Evolutionary conservation across 129 eudicot species (phyloP).

Genomic region (Chrysanthemum makinoi): DNA sequence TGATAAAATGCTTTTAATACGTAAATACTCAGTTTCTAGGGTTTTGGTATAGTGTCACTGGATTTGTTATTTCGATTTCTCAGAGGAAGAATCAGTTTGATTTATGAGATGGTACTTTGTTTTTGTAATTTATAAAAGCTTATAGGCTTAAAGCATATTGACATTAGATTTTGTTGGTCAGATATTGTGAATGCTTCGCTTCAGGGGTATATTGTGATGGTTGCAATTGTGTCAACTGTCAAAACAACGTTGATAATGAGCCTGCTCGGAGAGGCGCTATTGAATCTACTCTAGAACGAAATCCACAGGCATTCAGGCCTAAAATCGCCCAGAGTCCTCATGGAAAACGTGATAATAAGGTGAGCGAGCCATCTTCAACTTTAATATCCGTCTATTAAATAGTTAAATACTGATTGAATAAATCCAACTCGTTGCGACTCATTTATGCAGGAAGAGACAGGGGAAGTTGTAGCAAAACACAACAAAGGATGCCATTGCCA

Average conservation of each 20-base stretch:
- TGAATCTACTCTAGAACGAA: slow-evolving; percentile 66
- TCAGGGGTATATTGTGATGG: slow-evolving; percentile 87
- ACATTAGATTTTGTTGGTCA: slow-evolving; percentile 26
- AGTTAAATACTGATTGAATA: neutral
- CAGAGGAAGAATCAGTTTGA: too few relatives aligned
- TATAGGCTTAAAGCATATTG: too few relatives aligned
- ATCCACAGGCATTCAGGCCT: slow-evolving; percentile 79
- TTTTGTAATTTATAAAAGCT: neutral
- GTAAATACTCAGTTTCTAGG: too few relatives aligned
- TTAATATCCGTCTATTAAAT: too few relatives aligned
- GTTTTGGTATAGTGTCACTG: too few relatives aligned
- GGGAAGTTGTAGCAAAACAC: slow-evolving; percentile 52
- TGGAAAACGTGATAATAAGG: slow-evolving; percentile 53
- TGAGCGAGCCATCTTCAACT: slow-evolving; percentile 27
- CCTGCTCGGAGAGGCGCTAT: slow-evolving; percentile 67
- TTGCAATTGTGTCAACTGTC: slow-evolving; percentile 78
- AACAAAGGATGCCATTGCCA: slow-evolving; percentile 92
- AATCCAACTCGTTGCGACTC: neutral
- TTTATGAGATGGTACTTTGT: too few relatives aligned
- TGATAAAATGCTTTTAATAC: too few relatives aligned
- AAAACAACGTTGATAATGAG: slow-evolving; percentile 68
- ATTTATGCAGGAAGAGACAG: slow-evolving; percentile 48
- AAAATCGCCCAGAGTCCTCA: slow-evolving; percentile 85
- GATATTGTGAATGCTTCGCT: slow-evolving; percentile 94
- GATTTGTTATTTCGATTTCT: too few relatives aligned